These are phyloP conservation scores for Ceraceosorus guamensis DNA, from an alignment of 1,284 basidiomycete species.

Conservation along the genomic window DNA sequence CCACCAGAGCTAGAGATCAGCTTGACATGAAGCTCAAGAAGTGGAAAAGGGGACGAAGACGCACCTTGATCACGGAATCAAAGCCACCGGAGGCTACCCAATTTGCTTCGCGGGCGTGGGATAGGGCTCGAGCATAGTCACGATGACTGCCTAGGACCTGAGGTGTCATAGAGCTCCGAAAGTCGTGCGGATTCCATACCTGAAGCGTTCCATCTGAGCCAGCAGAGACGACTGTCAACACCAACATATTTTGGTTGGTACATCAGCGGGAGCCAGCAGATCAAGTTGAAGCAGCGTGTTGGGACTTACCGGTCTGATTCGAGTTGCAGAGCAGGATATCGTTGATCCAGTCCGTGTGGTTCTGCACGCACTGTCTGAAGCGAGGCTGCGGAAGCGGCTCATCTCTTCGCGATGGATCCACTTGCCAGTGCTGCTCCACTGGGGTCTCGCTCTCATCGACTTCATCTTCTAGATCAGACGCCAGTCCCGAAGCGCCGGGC, in stretches of 20 bases:
- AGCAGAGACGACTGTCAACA: conserved; percentile 68
- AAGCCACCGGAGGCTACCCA: conserved; percentile 80
- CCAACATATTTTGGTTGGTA: background rate
- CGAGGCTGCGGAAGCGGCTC: conserved; percentile 1
- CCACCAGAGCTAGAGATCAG: too few relatives aligned
- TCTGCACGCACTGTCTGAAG: conserved; percentile 39
- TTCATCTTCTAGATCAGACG: background rate
- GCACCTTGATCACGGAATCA: conserved; percentile 72
- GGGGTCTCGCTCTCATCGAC: background rate
- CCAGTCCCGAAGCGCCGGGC: too few relatives aligned
- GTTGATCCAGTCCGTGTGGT: conserved; percentile 82
- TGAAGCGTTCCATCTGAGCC: conserved; percentile 93
- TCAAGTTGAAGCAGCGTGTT: background rate
- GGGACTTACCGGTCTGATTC: conserved; percentile 68
- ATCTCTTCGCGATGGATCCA: conserved; percentile 18
- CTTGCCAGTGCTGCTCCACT: conserved; percentile 18
- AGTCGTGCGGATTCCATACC: conserved; percentile 80
- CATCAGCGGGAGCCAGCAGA: background rate
- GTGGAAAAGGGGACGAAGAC: too few relatives aligned
- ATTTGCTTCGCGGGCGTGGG: conserved; percentile 27
- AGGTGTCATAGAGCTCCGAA: conserved; percentile 56
- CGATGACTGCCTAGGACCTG: conserved; percentile 73
- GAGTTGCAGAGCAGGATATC: conserved; percentile 85
- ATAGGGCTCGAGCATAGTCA: conserved; percentile 79
- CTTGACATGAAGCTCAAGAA: too few relatives aligned